Conservation (phyloP, 139 green algal species). For the Microglena sp. region DNA sequence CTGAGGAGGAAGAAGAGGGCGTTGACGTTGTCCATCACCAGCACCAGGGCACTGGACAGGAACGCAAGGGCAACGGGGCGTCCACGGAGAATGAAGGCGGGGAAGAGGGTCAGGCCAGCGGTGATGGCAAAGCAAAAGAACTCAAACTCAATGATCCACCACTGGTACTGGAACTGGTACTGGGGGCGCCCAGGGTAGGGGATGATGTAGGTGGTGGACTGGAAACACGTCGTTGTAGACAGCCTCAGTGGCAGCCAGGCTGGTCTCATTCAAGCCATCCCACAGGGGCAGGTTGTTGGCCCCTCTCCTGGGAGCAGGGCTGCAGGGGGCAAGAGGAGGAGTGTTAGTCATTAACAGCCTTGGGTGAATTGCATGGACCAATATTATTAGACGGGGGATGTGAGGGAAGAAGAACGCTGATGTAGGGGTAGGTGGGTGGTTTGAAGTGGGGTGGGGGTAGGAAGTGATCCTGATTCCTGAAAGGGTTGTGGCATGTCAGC, state of each 20-base stretch:
- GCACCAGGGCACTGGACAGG: conserved; percentile 12
- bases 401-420: too few relatives aligned
- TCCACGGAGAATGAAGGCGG: conserved; percentile 8
- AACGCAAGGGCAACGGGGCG: conserved; percentile 18
- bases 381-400: too few relatives aligned
- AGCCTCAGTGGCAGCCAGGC: background rate
- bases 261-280: background rate
- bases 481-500: too few relatives aligned
- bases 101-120: conserved; percentile 9
- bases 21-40: conserved; percentile 25
- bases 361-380: too few relatives aligned
- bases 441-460: too few relatives aligned
- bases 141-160: conserved; percentile 25
- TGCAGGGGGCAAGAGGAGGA: too few relatives aligned
- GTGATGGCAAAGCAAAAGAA: conserved; percentile 18
- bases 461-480: too few relatives aligned
- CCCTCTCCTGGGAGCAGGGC: conserved; percentile 17
- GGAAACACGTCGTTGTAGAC: conserved; percentile 14
- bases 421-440: too few relatives aligned
- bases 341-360: too few relatives aligned
- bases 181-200: conserved; percentile 11
- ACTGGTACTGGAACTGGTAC: conserved; percentile 29
- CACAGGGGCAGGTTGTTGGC: conserved; percentile 11
- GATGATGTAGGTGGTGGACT: conserved; percentile 17
- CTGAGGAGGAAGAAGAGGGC: conserved; percentile 15